Evolutionary conservation across 208 protist species (phyloP), one percentile per base, ranked within the genome.

Genomic region (Trypanosomatidae sp.): DNA sequence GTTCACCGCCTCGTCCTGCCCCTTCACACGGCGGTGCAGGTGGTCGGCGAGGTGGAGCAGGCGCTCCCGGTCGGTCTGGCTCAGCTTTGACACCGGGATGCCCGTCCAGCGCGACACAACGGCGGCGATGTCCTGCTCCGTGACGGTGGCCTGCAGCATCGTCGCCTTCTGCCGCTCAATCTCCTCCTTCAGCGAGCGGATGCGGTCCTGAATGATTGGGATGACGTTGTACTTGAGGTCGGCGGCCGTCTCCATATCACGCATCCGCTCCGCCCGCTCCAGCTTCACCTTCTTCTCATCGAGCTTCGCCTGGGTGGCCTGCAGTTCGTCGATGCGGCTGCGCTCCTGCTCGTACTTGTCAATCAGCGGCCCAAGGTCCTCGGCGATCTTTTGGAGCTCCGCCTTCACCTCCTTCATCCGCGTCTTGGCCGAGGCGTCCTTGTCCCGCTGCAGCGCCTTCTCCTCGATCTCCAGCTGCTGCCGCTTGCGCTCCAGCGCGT

Each of bases 101-200:
- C 98, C 98, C 10, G 99, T 99, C 86, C 95, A 98, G 64, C 97
- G 89, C 25, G 98, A 88, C 15, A 99, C 95, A 8, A 99, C 95
- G 25, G 93, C 88, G 17, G 97, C 95, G 81, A 99, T 98, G 64
- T 99, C 89, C n/a, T 85, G 84, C 65, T 94, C 75, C 17, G 86
- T 93, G 28, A 99, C 97, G 25, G 90, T 89, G 52, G 98, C 97
- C 72, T 99, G 98, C 74, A 99, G 95, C 19, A 94, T 98, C 10
- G 80, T 78, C 17, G 67, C 83, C 77, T 97, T 91, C 58, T 90
- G 80, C 59, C 71, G 41, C 71, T 96, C 85, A 49, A 89, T 87
- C 58, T 88, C 39, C 80, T 93, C 76, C 77, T 89, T 97, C 36
- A 88, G 71, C n/a, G 83, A 81, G 53, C 79, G 78, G 41, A 98